phyloP scores from a whole-genome alignment of 2,329 filamentous ascomycete genomes.

The Teratosphaeria zuluensis region DNA sequence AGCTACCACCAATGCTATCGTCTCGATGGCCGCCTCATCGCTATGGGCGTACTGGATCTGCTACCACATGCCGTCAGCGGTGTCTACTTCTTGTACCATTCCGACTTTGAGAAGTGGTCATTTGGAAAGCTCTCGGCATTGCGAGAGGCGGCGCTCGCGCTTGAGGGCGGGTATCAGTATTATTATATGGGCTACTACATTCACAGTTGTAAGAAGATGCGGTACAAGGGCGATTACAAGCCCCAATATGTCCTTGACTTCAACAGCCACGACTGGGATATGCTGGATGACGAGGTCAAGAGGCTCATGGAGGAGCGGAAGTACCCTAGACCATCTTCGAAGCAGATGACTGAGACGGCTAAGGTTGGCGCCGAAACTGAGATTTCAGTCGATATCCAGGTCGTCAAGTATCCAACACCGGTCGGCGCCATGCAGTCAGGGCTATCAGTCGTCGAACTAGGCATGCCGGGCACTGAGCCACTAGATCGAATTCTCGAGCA shows the following conservation, averaged over 20 bases:
- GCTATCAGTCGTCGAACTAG: slow-evolving; percentile 47
- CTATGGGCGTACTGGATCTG: slow-evolving; percentile 67
- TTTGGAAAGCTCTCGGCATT: slow-evolving; percentile 70
- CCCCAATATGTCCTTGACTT: slow-evolving; percentile 68
- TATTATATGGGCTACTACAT: slow-evolving; percentile 85
- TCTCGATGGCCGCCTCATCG: slow-evolving; percentile 64
- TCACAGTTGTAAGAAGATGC: slow-evolving; percentile 71
- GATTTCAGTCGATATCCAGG: slow-evolving; percentile 11
- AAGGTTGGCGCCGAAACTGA: background rate
- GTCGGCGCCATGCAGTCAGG: slow-evolving; percentile 26
- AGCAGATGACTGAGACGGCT: slow-evolving; percentile 9
- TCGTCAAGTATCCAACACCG: slow-evolving; percentile 14
- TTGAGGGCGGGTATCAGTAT: slow-evolving; percentile 59
- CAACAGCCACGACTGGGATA: slow-evolving; percentile 26
- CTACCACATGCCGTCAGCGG: slow-evolving; percentile 68
- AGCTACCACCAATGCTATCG: slow-evolving; percentile 78
- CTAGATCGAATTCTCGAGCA: slow-evolving; percentile 41
- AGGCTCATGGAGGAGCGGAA: slow-evolving; percentile 43
- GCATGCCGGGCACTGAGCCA: slow-evolving; percentile 58
- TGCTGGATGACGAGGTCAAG: slow-evolving; percentile 22
- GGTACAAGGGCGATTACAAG: slow-evolving; percentile 70
- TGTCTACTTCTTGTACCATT: slow-evolving; percentile 76
- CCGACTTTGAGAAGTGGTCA: slow-evolving; percentile 57
- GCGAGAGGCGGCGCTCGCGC: slow-evolving; percentile 60
- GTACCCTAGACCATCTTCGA: slow-evolving; percentile 41